These are phyloP conservation scores for Tolypocladium cylindrosporum DNA, from an alignment of 2,329 filamentous ascomycete species.

Conservation along the genomic window DNA sequence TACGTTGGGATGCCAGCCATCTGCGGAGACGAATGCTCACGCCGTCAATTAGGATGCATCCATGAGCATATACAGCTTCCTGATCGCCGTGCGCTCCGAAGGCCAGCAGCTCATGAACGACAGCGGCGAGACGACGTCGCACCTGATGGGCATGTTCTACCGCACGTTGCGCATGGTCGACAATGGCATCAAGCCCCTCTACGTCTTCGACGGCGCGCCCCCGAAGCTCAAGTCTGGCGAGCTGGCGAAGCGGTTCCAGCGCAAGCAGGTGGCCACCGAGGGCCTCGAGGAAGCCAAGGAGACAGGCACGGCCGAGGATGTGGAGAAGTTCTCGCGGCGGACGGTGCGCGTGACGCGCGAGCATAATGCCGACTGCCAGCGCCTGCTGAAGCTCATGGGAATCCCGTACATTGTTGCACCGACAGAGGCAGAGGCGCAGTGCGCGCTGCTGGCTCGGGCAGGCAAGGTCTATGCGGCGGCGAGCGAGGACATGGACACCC, in stretches of 20 bases:
- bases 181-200: conserved; percentile 96
- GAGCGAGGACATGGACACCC: conserved; percentile 97
- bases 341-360: conserved; percentile 93
- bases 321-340: conserved; percentile 91
- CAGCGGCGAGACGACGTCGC: conserved; percentile 90
- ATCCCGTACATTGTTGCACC: conserved; percentile 91
- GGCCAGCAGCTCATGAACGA: conserved; percentile 95
- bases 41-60: conserved; percentile 40
- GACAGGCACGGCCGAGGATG: conserved; percentile 90
- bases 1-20: conserved; percentile 35
- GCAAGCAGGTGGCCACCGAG: conserved; percentile 86
- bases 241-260: conserved; percentile 88
- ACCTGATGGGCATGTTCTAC: conserved; percentile 99
- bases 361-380: conserved; percentile 92
- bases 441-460: conserved; percentile 76
- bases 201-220: conserved; percentile 94
- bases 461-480: conserved; percentile 96
- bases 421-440: conserved; percentile 95
- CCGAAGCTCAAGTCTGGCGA: conserved; percentile 97
- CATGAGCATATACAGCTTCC: conserved; percentile 98
- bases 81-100: conserved; percentile 93
- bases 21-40: not conserved
- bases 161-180: conserved; percentile 96
- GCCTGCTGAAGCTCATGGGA: conserved; percentile 86
- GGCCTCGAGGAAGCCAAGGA: conserved; percentile 92